Evolutionary conservation across 1,284 basidiomycete species (phyloP), one percentile per base, ranked within the genome.

Genomic region (Tylopilus sp.): DNA sequence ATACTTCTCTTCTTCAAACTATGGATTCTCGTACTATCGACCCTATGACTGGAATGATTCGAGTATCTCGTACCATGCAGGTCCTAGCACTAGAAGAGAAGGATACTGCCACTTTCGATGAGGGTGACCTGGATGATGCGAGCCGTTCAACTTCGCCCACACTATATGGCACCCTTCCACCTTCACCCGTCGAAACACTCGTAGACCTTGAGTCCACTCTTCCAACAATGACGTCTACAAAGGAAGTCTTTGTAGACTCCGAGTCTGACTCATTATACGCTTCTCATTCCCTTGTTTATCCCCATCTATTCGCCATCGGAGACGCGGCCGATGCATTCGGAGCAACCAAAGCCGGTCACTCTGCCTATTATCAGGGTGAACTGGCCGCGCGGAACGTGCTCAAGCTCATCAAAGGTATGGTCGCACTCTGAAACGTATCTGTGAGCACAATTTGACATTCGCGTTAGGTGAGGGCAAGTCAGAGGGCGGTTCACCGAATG

Each of bases 321-420:
- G 91, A 93, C 67, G 84, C 88, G 6, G 91, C 90, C 3, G 90
- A 91, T 70, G 88, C 89, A 4, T 94, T 81, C 81, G 90, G 89
- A 6, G 91, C 89, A 1, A 86, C 89, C 59, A 87, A 90, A 60
- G 90, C 91, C 8, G 91, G 93, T 1, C 91, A 94, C 75, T 91
- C 86, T 39, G 90, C 91, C 3, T 89, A 87, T 72, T 85, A 81
- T 65, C 68, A 84, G 81, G 86, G 78, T 7, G 84, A 85, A 62
- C 78, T 88, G 13, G 89, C 89, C 3, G 87, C 84, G 24, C 72
- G 79, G 24, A 91, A 91, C 67, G 81, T 90, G 44, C 52, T 89
- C 8, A 77, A 74, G 61, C 82, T 90, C 22, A 81, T 57, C 53
- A 65, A 33, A 52, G 58, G 55, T 57, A 63, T 69, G 3, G 69